Conservation (phyloP, 352 stramenopile species). For the Pythium sukuiense region DNA sequence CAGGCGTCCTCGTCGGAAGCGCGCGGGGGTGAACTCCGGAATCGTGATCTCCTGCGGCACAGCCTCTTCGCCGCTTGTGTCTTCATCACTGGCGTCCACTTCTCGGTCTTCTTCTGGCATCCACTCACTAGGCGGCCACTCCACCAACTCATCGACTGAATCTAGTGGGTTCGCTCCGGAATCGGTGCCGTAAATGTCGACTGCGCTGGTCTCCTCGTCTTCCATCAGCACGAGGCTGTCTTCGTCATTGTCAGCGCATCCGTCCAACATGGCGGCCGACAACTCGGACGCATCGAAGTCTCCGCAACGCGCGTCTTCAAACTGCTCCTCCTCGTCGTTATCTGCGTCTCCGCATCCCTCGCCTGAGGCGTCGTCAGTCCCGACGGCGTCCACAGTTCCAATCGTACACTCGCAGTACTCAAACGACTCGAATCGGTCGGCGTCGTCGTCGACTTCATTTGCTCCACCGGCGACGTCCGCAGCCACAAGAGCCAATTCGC, state of each 20-base stretch:
- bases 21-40: conserved; percentile 12
- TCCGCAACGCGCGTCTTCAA: conserved; percentile 24
- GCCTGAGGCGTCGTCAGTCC: background rate
- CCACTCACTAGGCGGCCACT: background rate
- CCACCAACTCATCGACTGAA: background rate
- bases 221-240: conserved; percentile 30
- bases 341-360: background rate
- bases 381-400: conserved; percentile 1
- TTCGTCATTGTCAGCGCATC: conserved; percentile 19
- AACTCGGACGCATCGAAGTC: conserved; percentile 1
- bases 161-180: too few relatives aligned
- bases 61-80: background rate
- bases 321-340: conserved; percentile 18
- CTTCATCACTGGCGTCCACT: background rate
- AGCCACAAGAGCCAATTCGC: background rate
- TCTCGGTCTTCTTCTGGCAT: background rate
- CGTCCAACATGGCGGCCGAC: conserved; percentile 22
- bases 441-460: conserved; percentile 6
- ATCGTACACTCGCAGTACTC: conserved; percentile 35
- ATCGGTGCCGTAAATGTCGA: conserved; percentile 6
- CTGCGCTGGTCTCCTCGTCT: conserved; percentile 10
- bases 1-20: conserved; percentile 10
- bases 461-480: background rate
- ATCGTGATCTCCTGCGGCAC: background rate
- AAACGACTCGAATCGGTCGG: conserved; percentile 40